Percentiles rank a stretch among this genome's conserved stretches.
phyloP scores from a whole-genome alignment of 1,139 yeast species.

The Ogataea hybrid region DNA sequence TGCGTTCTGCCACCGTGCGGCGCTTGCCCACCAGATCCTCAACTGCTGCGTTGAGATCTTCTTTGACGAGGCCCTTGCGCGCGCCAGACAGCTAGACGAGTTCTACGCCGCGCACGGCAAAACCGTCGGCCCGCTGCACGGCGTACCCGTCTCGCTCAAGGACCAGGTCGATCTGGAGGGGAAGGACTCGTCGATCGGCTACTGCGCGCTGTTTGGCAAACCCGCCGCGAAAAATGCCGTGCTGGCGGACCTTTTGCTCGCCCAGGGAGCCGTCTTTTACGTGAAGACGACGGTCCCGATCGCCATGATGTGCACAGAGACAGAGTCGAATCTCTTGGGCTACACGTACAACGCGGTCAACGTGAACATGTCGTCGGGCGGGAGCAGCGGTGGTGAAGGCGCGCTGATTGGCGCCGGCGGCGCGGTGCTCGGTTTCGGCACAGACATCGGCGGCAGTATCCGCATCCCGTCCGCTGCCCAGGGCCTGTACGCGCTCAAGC shows the following conservation, averaged over 20 bases:
- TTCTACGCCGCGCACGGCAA: conserved; percentile 34
- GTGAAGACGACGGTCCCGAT: conserved; percentile 60
- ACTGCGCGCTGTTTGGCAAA: conserved; percentile 31
- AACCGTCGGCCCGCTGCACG: conserved; percentile 55
- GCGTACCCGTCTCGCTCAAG: conserved; percentile 59
- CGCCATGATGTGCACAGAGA: conserved; percentile 54
- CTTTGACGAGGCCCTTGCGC: conserved; percentile 35
- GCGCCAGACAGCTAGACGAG: conserved; percentile 46
- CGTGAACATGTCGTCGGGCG: conserved; percentile 47
- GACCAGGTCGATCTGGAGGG: conserved; percentile 47
- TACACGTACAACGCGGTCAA: conserved; percentile 48
- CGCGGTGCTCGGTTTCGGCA: conserved; percentile 53
- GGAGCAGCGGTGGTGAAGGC: conserved; percentile 65
- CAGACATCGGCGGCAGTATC: conserved; percentile 66
- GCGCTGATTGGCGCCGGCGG: conserved; percentile 51
- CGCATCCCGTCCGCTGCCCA: conserved; percentile 55
- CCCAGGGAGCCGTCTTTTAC: conserved; percentile 51
- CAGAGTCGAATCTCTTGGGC: conserved; percentile 45
- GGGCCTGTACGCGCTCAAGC: conserved; percentile 54
- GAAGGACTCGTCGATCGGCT: conserved; percentile 42
- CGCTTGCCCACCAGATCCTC: conserved; percentile 53
- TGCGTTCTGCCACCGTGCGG: conserved; percentile 57
- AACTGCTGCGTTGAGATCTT: conserved; percentile 41
- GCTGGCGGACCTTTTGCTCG: conserved; percentile 38
- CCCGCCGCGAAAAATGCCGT: conserved; percentile 36